Evolutionary conservation across 2,329 filamentous ascomycete species (phyloP), one percentile per base, ranked within the genome.

Genomic region (Sporothrix variecibatus): DNA sequence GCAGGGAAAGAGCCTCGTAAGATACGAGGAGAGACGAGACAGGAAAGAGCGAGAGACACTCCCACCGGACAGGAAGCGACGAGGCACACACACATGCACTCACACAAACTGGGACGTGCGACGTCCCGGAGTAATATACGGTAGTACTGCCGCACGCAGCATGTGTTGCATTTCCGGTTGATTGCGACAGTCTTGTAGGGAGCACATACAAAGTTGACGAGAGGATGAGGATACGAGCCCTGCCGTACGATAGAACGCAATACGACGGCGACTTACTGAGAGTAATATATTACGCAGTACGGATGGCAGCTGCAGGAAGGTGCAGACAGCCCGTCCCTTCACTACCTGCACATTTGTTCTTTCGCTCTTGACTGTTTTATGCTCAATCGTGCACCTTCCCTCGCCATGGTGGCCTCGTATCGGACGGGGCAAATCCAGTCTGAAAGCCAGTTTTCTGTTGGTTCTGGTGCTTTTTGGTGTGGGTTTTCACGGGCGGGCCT

Each of bases 331-430:
- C 34, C 43, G 62, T n/a, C 51, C 26, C 9, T 8, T 56, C 5
- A n/a, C n/a, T n/a, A n/a, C n/a, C 51, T 56, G 51, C 51, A 23
- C 51, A n/a, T 64, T 38, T 23, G 53, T 15, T 58, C 53, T 26
- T 20, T 51, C 26, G 51, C 28, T 56, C 51, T 56, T 56, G 51
- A 11, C 51, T 26, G 26, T 26, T 26, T 26, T 12, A 15, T 56
- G 26, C 23, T 56, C 5, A 23, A 56, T 26, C 26, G 38, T 23
- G 17, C 58, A 40, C n/a, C n/a, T 65, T 38, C 20, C 60, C 62
- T 65, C 34, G 34, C 34, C 31, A 40, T 64, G 60, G 60, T 28
- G 62, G 38, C 38, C 62, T 67, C 62, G 62, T 67, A 67, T 67
- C 62, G 62, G 62, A 67, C 12, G 62, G 38, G 62, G 62, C 62